Conservation (phyloP, 1,139 yeast genomes). For the Magnusiomyces ingens region DNA sequence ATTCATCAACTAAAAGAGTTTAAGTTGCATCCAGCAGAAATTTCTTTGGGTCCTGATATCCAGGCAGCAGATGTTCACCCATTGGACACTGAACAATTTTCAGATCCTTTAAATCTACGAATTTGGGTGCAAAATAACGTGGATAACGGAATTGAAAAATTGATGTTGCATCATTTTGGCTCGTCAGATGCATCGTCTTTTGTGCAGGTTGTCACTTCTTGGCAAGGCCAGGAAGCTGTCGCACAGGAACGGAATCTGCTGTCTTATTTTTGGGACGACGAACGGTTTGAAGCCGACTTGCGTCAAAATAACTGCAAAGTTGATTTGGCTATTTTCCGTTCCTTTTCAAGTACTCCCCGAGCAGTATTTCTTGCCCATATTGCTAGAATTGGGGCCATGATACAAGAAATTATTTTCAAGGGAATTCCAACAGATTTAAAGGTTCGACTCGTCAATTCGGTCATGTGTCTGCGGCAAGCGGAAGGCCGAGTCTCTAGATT, state of each 20-base stretch:
- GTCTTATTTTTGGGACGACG: slow-evolving; percentile 4
- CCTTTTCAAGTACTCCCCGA: not conserved
- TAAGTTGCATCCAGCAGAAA: too few species aligned
- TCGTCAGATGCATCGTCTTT: not conserved
- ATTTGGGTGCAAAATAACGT: slow-evolving; percentile 1
- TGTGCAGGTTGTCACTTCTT: not conserved
- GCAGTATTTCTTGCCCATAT: not conserved
- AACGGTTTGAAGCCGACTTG: not conserved
- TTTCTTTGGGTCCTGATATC: too few species aligned
- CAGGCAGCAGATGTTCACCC: too few species aligned
- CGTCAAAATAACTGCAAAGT: not conserved
- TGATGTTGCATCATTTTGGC: not conserved
- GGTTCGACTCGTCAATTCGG: not conserved
- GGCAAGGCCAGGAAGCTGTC: not conserved
- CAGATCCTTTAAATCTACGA: not conserved
- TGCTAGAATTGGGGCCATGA: not conserved
- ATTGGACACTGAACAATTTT: too few species aligned
- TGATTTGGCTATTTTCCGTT: not conserved
- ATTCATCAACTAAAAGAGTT: too few species aligned
- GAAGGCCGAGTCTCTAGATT: too few species aligned
- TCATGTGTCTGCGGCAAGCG: too few species aligned
- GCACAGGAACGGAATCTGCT: not conserved
- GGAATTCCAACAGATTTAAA: not conserved
- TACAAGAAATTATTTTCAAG: not conserved
- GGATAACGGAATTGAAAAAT: not conserved